Evolutionary conservation across 805 yeast genomes (phyloP).

Genomic region (Tetrapisispora pingtungensis): DNA sequence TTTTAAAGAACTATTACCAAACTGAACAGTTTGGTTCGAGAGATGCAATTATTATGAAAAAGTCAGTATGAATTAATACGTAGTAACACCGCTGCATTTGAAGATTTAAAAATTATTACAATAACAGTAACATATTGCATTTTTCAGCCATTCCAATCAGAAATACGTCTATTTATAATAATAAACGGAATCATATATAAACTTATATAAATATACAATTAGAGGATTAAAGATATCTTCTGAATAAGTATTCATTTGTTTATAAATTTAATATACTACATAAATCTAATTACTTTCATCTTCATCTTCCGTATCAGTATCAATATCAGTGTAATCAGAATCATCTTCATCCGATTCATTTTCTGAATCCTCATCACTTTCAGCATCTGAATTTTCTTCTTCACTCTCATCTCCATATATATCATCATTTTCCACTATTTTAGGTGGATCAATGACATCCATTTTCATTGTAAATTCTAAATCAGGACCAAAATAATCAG

Average conservation of each 20-base stretch:
- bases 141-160: too few species aligned
- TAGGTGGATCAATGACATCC: conserved; percentile 55
- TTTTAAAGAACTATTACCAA: conserved; percentile 37
- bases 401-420: conserved; percentile 59
- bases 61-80: conserved; percentile 2
- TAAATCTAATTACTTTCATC: conserved; percentile 9
- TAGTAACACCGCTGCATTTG: too few species aligned
- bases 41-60: conserved; percentile 16
- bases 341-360: conserved; percentile 47
- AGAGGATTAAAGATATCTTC: background rate
- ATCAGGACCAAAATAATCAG: conserved; percentile 77
- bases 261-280: background rate
- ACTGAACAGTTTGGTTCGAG: conserved; percentile 8
- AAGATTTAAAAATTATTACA: too few species aligned
- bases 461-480: conserved; percentile 58
- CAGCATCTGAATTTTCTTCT: conserved; percentile 36
- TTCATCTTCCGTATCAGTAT: conserved; percentile 30
- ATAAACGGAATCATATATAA: too few species aligned
- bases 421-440: conserved; percentile 32
- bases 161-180: too few species aligned
- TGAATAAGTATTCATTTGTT: background rate
- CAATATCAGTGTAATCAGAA: conserved; percentile 28
- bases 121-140: too few species aligned
- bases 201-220: too few species aligned
- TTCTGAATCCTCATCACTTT: conserved; percentile 50